Conservation (phyloP, 2,329 filamentous ascomycete genomes). For the Aureobasidium zeae region DNA sequence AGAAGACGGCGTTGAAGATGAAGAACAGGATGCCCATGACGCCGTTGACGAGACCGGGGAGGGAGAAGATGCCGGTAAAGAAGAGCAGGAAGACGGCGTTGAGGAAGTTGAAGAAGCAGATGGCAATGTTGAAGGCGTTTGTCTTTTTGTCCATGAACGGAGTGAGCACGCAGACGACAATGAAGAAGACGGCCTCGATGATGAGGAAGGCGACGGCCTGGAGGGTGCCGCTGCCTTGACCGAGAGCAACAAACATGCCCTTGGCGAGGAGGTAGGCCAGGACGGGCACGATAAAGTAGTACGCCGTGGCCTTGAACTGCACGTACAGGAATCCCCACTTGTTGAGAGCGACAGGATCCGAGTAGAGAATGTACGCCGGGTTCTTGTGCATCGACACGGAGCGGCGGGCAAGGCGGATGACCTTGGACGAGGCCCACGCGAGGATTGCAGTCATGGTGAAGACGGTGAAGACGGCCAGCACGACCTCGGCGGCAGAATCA, state of each 20-base stretch:
- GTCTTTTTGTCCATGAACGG: constrained; percentile 99
- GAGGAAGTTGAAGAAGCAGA: constrained; percentile 80
- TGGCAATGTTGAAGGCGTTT: constrained; percentile 92
- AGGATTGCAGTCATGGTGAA: constrained; percentile 69
- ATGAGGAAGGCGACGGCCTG: constrained; percentile 78
- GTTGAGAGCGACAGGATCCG: constrained; percentile 85
- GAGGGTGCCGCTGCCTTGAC: constrained; percentile 58
- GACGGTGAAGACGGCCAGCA: constrained; percentile 82
- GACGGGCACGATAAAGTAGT: constrained; percentile 83
- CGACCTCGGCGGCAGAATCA: constrained; percentile 78
- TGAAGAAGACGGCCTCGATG: constrained; percentile 69
- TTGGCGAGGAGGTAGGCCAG: constrained; percentile 77
- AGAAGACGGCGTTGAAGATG: constrained; percentile 74
- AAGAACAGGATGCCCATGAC: constrained; percentile 86
- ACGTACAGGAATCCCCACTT: constrained; percentile 98
- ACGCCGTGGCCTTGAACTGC: constrained; percentile 88
- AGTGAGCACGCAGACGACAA: constrained; percentile 67
- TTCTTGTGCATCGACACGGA: constrained; percentile 91
- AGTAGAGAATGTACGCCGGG: constrained; percentile 93
- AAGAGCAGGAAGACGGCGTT: constrained; percentile 83
- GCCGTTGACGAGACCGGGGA: constrained; percentile 73
- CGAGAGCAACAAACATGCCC: constrained; percentile 77
- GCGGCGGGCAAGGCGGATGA: constrained; percentile 77
- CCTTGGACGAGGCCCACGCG: constrained; percentile 79
- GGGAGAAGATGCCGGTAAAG: constrained; percentile 78